These are phyloP conservation scores for Flaveria trinervia DNA, from an alignment of 129 eudicot genomes.

Conservation along the genomic window DNA sequence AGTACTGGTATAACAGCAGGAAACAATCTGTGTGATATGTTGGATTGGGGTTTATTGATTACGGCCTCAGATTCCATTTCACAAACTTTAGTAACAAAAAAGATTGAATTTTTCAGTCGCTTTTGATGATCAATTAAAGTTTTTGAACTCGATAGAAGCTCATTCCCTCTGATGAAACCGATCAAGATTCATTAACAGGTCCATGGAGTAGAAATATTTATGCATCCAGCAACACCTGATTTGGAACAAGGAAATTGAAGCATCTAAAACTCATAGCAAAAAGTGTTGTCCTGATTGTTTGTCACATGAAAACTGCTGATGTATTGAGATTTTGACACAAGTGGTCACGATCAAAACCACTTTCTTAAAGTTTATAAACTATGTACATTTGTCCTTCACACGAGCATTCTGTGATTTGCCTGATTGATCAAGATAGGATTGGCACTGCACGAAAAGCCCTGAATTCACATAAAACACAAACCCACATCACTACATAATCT, in stretches of 20 bases:
- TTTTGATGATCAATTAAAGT: conserved; percentile 17
- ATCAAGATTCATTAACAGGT: conserved; percentile 19
- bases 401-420: conserved; percentile 29
- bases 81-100: conserved; percentile 16
- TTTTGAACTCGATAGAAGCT: conserved; percentile 30
- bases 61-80: conserved; percentile 55
- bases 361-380: conserved; percentile 26
- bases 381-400: conserved; percentile 24
- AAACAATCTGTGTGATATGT: conserved; percentile 42
- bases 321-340: conserved; percentile 36
- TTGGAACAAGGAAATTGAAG: conserved; percentile 19
- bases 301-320: conserved; percentile 38
- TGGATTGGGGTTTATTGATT: conserved; percentile 35
- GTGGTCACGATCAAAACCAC: conserved; percentile 46
- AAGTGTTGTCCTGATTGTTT: conserved; percentile 13
- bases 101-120: conserved; percentile 7
- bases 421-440: conserved; percentile 7
- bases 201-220: not conserved
- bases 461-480: conserved; percentile 36
- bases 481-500: conserved; percentile 10
- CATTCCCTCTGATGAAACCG: conserved; percentile 4
- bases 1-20: conserved; percentile 67
- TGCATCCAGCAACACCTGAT: conserved; percentile 27
- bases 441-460: conserved; percentile 23
- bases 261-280: conserved; percentile 17